Conservation (phyloP, 306 rosid species). For the Dalbergia cochinchinensis region DNA sequence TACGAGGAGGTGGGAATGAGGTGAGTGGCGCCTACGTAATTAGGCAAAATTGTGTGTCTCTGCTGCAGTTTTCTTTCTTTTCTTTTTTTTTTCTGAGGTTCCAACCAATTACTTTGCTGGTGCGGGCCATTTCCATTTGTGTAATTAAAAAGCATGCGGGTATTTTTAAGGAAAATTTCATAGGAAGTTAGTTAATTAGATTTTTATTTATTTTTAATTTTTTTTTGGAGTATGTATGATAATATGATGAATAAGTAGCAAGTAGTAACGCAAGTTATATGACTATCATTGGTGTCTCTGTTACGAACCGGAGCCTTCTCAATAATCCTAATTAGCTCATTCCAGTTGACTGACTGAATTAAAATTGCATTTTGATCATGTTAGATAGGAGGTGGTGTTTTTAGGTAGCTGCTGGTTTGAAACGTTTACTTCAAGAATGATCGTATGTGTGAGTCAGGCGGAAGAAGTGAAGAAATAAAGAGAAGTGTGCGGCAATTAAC, state of each 20-base stretch:
- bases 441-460: background rate
- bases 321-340: background rate
- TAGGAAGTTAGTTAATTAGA: background rate
- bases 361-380: background rate
- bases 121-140: background rate
- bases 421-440: background rate
- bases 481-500: background rate
- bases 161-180: background rate
- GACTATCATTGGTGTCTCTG: background rate
- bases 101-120: no score
- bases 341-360: background rate
- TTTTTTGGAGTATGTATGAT: background rate
- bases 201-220: background rate
- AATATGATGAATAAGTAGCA: background rate
- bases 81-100: background rate
- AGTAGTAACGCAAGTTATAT: background rate
- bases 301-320: background rate
- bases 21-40: background rate
- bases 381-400: background rate
- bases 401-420: background rate
- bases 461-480: background rate
- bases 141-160: background rate
- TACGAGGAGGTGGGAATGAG: no score
- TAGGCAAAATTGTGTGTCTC: background rate
- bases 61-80: background rate